Evolutionary conservation across 2,329 filamentous ascomycete species (phyloP).

Genomic region (Pseudogymnoascus sp.): DNA sequence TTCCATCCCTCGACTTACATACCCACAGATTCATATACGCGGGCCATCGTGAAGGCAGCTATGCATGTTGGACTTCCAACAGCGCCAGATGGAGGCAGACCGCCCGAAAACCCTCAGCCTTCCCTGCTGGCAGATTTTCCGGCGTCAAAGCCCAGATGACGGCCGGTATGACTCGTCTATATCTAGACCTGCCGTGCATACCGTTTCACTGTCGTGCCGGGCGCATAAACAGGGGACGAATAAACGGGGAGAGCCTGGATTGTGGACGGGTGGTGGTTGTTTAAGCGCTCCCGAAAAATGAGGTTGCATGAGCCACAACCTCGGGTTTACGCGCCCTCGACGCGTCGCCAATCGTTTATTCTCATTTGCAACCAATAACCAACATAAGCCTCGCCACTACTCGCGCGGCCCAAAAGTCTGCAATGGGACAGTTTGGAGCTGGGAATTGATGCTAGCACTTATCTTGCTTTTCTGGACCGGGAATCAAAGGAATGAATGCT

Average conservation of each 20-base stretch:
- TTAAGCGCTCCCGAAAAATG: neutral
- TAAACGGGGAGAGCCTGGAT: neutral
- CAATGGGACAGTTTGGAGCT: neutral
- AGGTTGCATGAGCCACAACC: neutral
- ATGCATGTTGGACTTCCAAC: slow-evolving; percentile 3
- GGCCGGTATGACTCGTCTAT: neutral
- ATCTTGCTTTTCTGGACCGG: neutral
- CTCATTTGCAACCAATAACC: neutral
- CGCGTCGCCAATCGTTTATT: slow-evolving; percentile 2
- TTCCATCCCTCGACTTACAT: slow-evolving; percentile 1
- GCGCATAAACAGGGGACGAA: neutral
- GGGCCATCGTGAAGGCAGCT: neutral
- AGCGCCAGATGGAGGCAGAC: neutral
- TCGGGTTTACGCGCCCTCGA: neutral
- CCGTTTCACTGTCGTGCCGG: neutral
- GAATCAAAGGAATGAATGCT: neutral
- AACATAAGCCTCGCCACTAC: neutral
- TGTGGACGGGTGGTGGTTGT: neutral
- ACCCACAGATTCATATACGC: neutral
- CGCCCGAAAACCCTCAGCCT: neutral
- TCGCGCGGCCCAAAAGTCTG: neutral
- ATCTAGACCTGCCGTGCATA: neutral
- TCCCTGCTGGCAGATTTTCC: neutral
- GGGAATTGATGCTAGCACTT: neutral
- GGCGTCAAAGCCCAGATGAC: neutral